Evolutionary conservation across 1,284 basidiomycete genomes (phyloP), one percentile per base, ranked within the genome.

Genomic region (Exobasidium cylindrosporum): DNA sequence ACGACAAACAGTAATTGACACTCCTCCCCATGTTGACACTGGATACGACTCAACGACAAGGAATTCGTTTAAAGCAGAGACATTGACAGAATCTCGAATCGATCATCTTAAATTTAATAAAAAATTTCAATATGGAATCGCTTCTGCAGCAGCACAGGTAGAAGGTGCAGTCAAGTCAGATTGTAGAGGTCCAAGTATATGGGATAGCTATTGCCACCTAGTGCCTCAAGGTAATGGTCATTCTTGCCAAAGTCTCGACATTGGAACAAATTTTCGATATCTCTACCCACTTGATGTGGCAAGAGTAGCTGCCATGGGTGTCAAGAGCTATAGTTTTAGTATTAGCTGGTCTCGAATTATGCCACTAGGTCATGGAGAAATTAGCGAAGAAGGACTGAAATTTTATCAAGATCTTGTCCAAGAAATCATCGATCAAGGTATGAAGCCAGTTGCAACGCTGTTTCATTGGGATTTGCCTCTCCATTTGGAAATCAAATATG

Each of bases 331-430:
- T 56, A 64, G 60, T 3, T 70, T 73, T 54, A 64, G 64, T 10
- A 53, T 73, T 21, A 55, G 59, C 26, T 73, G 72, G 72, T 57
- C 68, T 44, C 62, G 72, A n/a, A 60, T 73, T 26, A 29, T 60
- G 17, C 69, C 69, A 10, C 54, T 70, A 29, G 69, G 53, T 23
- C 30, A 44, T n/a, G 66, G 61, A 21, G 58, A 58, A 10, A 55
- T 70, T 14, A 67, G 49, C 47, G 35, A 63, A 35, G 54, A 61
- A 13, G 69, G 69, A 13, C 54, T 71, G 7, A 23, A 61, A 14
- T 66, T 52, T 55, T 71, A 71, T 53, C 56, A 67, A 14, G 54
- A 59, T 32, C 10, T 71, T 2, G 54, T 70, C 32, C 58, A 65
- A 40, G 63, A 64, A 40, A 31, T 58, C 26, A 35, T 58, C 52